Evolutionary conservation across 139 green algal species (phyloP), one percentile per base, ranked within the genome.

Genomic region (Ettlia oleoabundans): DNA sequence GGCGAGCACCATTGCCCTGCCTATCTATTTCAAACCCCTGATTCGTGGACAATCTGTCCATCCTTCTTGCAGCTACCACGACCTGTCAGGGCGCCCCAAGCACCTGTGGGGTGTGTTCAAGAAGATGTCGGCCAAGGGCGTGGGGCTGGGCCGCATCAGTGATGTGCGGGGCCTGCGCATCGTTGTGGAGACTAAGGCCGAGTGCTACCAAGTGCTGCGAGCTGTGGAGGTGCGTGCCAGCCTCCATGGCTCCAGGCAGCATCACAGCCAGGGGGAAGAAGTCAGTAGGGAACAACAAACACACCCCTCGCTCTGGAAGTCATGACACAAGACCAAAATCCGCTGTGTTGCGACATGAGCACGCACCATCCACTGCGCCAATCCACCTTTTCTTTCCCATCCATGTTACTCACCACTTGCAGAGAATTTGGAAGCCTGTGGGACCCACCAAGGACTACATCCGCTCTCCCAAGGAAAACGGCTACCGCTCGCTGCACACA

Each of bases 361-460:
- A n/a, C n/a, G n/a, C n/a, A n/a, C n/a, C n/a, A n/a, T n/a, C n/a
- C n/a, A n/a, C n/a, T n/a, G n/a, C n/a, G n/a, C n/a, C n/a, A n/a
- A n/a, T n/a, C n/a, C n/a, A n/a, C n/a, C n/a, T n/a, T n/a, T n/a
- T n/a, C n/a, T n/a, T 30, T 7, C 7, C 15, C 58, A 67, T 67
- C 24, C 58, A 7, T 7, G 13, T 7, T 30, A 10, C 26, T 32
- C 21, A 30, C 21, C 7, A 7, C 58, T 67, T 72, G 81, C 82
- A 89, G 63, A 73, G 32, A 4, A 72, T 84, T 76, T 97, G 86
- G 90, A 37, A 53, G 51, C 9, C 88, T 68, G 83, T 96, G 62
- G 91, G 85, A 4, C 84, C 83, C 64, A 91, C 83, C 78, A 96
- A 93, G 90, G 94, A 99, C 82, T 99, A 98, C 91, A 95, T 99